phyloP scores from a whole-genome alignment of 164 flowering plant species.

The Saururus chinensis region DNA sequence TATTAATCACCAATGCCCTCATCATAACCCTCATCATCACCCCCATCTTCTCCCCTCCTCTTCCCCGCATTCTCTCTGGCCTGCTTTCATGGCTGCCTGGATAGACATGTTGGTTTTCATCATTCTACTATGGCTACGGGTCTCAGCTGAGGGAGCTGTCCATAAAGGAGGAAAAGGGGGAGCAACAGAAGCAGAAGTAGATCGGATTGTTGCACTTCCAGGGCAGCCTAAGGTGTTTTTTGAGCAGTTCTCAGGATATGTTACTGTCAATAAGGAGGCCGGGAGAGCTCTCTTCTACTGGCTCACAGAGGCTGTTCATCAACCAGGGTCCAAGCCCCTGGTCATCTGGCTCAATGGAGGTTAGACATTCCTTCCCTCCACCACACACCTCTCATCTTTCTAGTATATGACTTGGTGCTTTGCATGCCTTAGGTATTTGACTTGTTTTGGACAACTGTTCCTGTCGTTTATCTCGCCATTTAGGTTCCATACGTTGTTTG shows the following conservation, averaged over 20 bases:
- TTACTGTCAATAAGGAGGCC: slow-evolving; percentile 42
- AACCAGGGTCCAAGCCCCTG: slow-evolving; percentile 50
- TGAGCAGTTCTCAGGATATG: slow-evolving; percentile 70
- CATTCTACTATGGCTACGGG: neutral
- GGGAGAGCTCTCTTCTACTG: slow-evolving; percentile 83
- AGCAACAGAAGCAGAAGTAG: slow-evolving; percentile 38
- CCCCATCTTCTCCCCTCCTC: neutral
- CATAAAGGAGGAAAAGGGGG: neutral
- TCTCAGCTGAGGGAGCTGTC: neutral
- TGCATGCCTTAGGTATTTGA: no score
- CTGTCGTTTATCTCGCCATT: no score
- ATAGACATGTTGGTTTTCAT: neutral
- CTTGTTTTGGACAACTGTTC: no score
- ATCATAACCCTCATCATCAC: slow-evolving; percentile 2
- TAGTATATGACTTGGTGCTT: no score
- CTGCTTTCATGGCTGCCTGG: neutral
- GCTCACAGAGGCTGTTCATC: slow-evolving; percentile 54
- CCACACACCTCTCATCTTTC: neutral
- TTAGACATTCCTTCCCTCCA: slow-evolving; percentile 3
- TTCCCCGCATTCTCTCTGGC: neutral
- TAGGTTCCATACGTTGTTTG: no score
- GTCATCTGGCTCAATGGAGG: slow-evolving; percentile 95
- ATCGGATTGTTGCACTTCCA: slow-evolving; percentile 50
- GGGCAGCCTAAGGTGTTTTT: slow-evolving; percentile 64
- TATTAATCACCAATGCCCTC: neutral